Base-by-base conservation (phyloP, 768 basidiomycete genomes). In the Phlebiopsis gigantea region DNA sequence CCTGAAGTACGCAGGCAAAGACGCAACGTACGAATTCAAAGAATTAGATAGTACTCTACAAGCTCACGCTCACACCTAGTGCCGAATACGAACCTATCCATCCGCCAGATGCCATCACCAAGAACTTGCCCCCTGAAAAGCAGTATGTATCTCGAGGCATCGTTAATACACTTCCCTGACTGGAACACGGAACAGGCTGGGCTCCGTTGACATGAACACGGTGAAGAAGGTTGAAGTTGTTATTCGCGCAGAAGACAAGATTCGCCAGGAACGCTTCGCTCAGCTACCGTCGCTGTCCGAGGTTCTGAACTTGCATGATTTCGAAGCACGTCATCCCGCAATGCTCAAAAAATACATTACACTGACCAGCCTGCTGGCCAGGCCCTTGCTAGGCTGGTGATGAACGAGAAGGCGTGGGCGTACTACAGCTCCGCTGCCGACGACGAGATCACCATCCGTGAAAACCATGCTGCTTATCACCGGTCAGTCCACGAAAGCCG, bases 351-450 rank as follows among this genome's bases (percentile, higher is more conserved):
- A 39, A 17, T 21, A 19, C 2, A 25, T 45, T 12, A 12, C 19
- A 44, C 47, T 30, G 5, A 48, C 47, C 15, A 4, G 4, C 9
- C 2, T 21, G 15, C 34, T n/a, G 4, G n/a, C 15, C 57, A 91
- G 88, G 81, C 87, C n/a, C 84, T 98, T 51, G 94, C 93, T 7
- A 88, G 81, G 69, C 76, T 76, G 63, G 85, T 90, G 9, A 85
- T 98, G 77, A 73, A 84, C 2, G 85, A 88, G 29, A 91, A 92
- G 68, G 93, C 91, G 0, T 98, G 95, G 95, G 95, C 93, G 4
- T 95, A 94, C 69, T 95, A 98, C 66, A 93, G 90, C 0, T 94
- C 92, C 19, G 95, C 93, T 19, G 87, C 95, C 5, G 96, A 98
- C 68, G 95, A 98, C 63, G 93, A 97, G 71, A 91, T 94, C 45